A percentile compares a stretch with the other conserved stretches of the same genome.
These are phyloP conservation scores for Starmerella vaccinii DNA, from an alignment of 805 yeast species.

Conservation along the genomic window DNA sequence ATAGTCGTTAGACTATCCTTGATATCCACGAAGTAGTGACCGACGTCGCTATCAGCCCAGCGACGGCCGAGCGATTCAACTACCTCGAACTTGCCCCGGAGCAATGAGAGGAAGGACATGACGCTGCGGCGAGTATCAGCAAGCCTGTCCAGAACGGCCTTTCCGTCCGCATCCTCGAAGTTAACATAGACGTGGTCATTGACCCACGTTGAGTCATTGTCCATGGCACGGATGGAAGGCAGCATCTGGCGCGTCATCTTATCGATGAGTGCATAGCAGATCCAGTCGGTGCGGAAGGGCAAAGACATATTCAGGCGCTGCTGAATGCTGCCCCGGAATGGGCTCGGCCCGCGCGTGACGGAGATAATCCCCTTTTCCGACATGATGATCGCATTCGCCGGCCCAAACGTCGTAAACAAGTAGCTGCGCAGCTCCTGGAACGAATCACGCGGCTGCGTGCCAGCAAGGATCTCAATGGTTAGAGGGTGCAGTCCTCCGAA, in stretches of 20 bases:
- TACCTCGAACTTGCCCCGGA: constrained; percentile 4
- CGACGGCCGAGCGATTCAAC: neutral
- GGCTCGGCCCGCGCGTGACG: neutral
- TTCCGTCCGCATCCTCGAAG: constrained; percentile 2
- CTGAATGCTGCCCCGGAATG: neutral
- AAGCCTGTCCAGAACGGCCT: constrained; percentile 2
- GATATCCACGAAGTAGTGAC: neutral
- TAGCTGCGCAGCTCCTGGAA: constrained; percentile 5
- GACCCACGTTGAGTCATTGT: constrained; percentile 4
- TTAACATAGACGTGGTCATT: constrained; percentile 6
- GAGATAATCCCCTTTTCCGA: neutral
- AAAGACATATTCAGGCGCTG: neutral
- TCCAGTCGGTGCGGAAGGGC: constrained; percentile 5
- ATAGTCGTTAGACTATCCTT: constrained; percentile 1
- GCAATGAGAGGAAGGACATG: neutral
- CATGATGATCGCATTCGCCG: neutral
- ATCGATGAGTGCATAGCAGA: constrained; percentile 2
- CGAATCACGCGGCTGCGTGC: neutral
- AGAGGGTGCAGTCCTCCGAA: constrained; percentile 9
- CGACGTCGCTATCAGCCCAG: neutral
- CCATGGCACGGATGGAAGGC: neutral
- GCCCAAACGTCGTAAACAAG: constrained; percentile 1
- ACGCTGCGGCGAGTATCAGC: constrained; percentile 1
- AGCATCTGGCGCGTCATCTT: neutral
- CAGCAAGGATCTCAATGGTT: neutral